These are phyloP conservation scores for Arxiozyma slooffiae DNA, from an alignment of 1,139 yeast species.

Conservation along the genomic window DNA sequence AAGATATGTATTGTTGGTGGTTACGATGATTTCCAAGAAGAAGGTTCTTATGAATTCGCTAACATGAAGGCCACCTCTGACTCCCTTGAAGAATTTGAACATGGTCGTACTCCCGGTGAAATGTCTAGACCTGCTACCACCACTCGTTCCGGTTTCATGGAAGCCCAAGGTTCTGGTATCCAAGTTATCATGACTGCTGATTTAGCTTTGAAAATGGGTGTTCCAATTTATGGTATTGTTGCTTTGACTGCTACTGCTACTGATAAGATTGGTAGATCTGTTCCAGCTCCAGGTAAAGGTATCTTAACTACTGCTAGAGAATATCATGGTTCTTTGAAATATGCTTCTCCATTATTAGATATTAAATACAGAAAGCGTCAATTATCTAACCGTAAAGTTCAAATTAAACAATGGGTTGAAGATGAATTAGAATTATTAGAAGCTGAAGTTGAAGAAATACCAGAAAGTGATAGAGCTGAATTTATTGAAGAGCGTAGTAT, in stretches of 20 bases:
- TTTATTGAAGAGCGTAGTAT: slow-evolving; percentile 78
- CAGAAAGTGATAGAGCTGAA: slow-evolving; percentile 37
- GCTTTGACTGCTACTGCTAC: slow-evolving; percentile 95
- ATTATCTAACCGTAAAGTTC: slow-evolving; percentile 65
- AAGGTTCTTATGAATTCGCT: slow-evolving; percentile 95
- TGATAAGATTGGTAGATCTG: slow-evolving; percentile 96
- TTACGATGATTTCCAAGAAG: slow-evolving; percentile 98
- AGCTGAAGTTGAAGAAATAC: slow-evolving; percentile 56
- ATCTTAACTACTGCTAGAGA: slow-evolving; percentile 96
- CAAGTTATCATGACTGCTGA: slow-evolving; percentile 94
- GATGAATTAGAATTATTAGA: slow-evolving; percentile 63
- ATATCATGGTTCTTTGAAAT: slow-evolving; percentile 73
- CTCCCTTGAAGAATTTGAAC: slow-evolving; percentile 73
- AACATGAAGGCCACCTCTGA: slow-evolving; percentile 98
- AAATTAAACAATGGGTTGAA: slow-evolving; percentile 79
- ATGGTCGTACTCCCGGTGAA: slow-evolving; percentile 95
- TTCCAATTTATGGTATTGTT: slow-evolving; percentile 91
- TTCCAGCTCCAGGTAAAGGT: slow-evolving; percentile 99
- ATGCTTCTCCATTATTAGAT: slow-evolving; percentile 72
- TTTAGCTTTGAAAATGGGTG: slow-evolving; percentile 94
- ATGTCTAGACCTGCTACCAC: slow-evolving; percentile 99
- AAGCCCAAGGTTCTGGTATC: slow-evolving; percentile 98
- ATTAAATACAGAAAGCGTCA: slow-evolving; percentile 93
- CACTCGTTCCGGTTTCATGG: slow-evolving; percentile 96
- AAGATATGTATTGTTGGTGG: slow-evolving; percentile 97